Conservation (phyloP, 176 grass and related monocot genomes). For the Hsuehochloa calcarea region DNA sequence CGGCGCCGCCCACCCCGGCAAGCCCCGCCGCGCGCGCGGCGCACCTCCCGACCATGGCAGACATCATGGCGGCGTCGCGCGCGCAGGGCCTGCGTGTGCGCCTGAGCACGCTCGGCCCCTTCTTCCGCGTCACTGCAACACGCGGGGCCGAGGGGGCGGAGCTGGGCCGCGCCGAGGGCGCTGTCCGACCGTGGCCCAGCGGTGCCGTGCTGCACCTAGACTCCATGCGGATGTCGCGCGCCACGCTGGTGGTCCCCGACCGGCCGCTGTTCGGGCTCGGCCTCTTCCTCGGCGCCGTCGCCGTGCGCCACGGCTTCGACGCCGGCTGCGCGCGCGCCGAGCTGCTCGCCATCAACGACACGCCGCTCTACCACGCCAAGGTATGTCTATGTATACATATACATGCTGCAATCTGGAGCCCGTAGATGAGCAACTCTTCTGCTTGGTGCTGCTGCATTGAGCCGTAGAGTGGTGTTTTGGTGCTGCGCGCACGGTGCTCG, state of each 20-base stretch:
- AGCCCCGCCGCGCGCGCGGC: not conserved
- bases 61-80: conserved; percentile 60
- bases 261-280: conserved; percentile 80
- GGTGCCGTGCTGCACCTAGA: conserved; percentile 73
- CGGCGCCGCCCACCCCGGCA: not conserved
- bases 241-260: conserved; percentile 47
- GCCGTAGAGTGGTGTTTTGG: not conserved
- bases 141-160: conserved; percentile 18
- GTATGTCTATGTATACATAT: conserved; percentile 18
- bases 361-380: conserved; percentile 73
- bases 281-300: conserved; percentile 79
- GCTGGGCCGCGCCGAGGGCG: conserved; percentile 75
- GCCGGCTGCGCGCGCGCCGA: conserved; percentile 69
- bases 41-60: conserved; percentile 61
- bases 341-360: conserved; percentile 90
- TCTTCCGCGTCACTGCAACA: conserved; percentile 60
- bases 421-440: not conserved
- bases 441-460: not conserved
- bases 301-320: conserved; percentile 81
- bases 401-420: not conserved
- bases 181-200: conserved; percentile 57
- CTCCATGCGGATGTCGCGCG: conserved; percentile 69
- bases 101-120: conserved; percentile 61
- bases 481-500: not conserved
- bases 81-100: conserved; percentile 60